A percentile compares a stretch with the other conserved stretches of the same genome.
These are phyloP conservation scores for Oryza rufipogon DNA, from an alignment of 176 grass and related monocot species.

Conservation along the genomic window DNA sequence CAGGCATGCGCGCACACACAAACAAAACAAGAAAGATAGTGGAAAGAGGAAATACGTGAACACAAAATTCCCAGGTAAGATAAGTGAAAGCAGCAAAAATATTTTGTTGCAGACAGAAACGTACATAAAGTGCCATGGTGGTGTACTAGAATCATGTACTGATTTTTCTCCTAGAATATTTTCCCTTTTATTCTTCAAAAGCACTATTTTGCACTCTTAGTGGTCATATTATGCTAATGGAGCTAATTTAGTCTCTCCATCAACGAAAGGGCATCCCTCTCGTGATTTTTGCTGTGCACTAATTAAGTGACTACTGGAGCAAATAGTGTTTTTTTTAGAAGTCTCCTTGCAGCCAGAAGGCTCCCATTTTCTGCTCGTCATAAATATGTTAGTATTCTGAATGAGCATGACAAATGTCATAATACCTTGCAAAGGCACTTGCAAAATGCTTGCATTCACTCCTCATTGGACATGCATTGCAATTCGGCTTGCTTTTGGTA, in stretches of 20 bases:
- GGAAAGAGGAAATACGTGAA: constrained; percentile 23
- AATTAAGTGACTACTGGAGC: background rate
- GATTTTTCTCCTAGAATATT: background rate
- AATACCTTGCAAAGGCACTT: constrained; percentile 95
- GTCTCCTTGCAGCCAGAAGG: background rate
- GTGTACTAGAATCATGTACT: constrained; percentile 13
- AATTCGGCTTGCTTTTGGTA: constrained; percentile 97
- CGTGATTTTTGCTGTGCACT: constrained; percentile 2
- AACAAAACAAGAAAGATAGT: constrained; percentile 10
- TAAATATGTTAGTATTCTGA: constrained; percentile 5
- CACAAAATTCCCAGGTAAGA: constrained; percentile 22
- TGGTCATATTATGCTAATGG: constrained; percentile 17
- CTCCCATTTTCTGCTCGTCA: constrained; percentile 11
- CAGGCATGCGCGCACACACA: too few relatives aligned
- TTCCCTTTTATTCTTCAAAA: background rate
- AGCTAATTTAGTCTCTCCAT: constrained; percentile 6
- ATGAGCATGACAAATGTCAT: constrained; percentile 8
- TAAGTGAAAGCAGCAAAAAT: background rate
- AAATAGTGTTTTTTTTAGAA: background rate
- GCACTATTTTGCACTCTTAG: background rate
- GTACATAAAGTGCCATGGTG: background rate
- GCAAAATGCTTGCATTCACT: constrained; percentile 95
- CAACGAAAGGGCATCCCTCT: background rate
- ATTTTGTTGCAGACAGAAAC: background rate
- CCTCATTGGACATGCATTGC: constrained; percentile 95